Conservation (phyloP, 2,329 filamentous ascomycete genomes). For the Beauveria sp. region DNA sequence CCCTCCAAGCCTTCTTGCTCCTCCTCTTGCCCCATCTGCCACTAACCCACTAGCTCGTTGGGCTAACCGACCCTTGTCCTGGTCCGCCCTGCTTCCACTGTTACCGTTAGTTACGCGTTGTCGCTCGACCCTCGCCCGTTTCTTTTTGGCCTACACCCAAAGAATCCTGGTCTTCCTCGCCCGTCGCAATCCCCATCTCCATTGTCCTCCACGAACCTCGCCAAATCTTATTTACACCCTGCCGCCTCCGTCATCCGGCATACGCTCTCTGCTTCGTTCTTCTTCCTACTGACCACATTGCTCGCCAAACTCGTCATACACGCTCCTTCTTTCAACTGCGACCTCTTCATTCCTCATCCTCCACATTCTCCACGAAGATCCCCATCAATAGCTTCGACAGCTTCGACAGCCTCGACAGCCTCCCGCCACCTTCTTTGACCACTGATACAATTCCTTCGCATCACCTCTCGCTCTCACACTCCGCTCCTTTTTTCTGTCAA, state of each 20-base stretch:
- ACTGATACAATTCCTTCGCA: not conserved
- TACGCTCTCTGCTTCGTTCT: not conserved
- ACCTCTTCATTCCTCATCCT: not conserved
- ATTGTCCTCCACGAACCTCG: conserved; percentile 1
- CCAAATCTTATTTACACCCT: conserved; percentile 7
- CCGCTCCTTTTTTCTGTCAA: not conserved
- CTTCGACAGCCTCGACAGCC: not conserved
- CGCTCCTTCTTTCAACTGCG: not conserved
- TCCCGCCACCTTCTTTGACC: not conserved
- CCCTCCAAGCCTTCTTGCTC: not conserved
- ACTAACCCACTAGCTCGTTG: not conserved
- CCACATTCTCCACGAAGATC: not conserved
- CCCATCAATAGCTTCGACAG: no score
- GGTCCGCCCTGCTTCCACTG: not conserved
- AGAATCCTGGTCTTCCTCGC: not conserved
- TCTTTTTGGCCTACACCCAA: not conserved
- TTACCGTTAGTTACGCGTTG: not conserved
- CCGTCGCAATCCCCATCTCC: not conserved
- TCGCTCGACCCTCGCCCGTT: not conserved
- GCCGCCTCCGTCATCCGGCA: not conserved
- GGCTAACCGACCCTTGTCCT: not conserved
- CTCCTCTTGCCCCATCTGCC: not conserved
- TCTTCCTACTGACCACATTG: not conserved
- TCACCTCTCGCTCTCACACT: not conserved
- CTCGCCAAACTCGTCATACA: not conserved